Evolutionary conservation across 352 stramenopile genomes (phyloP).

Genomic region (Pythium oligandrum): DNA sequence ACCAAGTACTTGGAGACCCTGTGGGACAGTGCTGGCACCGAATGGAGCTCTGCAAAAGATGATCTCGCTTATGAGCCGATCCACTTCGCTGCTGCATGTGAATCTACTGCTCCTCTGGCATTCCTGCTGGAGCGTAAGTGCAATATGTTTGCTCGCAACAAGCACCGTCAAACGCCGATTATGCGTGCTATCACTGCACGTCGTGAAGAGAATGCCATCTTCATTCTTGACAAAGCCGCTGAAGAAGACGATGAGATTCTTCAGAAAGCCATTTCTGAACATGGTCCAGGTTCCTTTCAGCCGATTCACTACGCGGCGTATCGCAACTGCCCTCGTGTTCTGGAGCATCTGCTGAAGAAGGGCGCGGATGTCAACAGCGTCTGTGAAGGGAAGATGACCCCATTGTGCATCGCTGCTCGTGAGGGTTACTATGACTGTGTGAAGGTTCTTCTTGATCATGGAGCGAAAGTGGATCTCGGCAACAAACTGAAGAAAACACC

Average conservation of each 20-base stretch:
- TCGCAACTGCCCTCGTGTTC: slow-evolving; percentile 32
- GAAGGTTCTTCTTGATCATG: slow-evolving; percentile 38
- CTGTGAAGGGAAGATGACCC: slow-evolving; percentile 41
- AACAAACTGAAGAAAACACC: slow-evolving; percentile 81
- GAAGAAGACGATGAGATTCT: slow-evolving; percentile 29
- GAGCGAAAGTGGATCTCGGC: slow-evolving; percentile 48
- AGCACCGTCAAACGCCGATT: slow-evolving; percentile 54
- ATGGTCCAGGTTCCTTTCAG: slow-evolving; percentile 46
- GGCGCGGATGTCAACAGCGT: slow-evolving; percentile 53
- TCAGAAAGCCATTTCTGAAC: slow-evolving; percentile 35
- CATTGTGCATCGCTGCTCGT: slow-evolving; percentile 56
- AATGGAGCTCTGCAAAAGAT: slow-evolving; percentile 48
- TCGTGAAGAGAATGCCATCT: slow-evolving; percentile 52
- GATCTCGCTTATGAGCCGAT: slow-evolving; percentile 56
- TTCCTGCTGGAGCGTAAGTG: slow-evolving; percentile 57
- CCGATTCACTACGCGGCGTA: slow-evolving; percentile 54
- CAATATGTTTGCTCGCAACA: slow-evolving; percentile 53
- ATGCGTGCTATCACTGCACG: slow-evolving; percentile 42
- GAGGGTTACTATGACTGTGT: slow-evolving; percentile 55
- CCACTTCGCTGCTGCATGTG: slow-evolving; percentile 63
- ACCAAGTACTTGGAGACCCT: slow-evolving; percentile 53
- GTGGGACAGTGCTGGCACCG: slow-evolving; percentile 48
- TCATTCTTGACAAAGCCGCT: slow-evolving; percentile 54
- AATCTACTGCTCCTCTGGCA: slow-evolving; percentile 39
- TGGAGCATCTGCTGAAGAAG: slow-evolving; percentile 44